Conservation (phyloP, 2,329 filamentous ascomycete genomes). For the Aspergillus quadrilineatus region DNA sequence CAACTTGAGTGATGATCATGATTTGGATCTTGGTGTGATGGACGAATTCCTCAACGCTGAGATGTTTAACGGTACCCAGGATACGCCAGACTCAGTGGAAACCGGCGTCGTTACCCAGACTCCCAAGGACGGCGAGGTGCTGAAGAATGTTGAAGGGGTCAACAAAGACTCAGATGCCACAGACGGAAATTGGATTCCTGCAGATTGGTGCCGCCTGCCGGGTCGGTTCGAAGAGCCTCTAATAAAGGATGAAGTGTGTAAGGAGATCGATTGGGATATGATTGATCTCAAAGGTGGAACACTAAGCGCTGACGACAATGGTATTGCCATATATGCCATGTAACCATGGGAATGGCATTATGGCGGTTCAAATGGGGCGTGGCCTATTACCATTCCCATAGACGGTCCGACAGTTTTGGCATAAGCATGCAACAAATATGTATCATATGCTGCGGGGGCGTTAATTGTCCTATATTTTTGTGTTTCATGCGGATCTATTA, state of each 20-base stretch:
- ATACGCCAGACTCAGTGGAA: constrained; percentile 42
- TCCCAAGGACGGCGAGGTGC: constrained; percentile 37
- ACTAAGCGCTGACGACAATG: constrained; percentile 25
- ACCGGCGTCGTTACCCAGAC: constrained; percentile 36
- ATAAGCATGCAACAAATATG: constrained; percentile 22
- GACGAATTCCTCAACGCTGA: constrained; percentile 41
- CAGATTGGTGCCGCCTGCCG: constrained; percentile 35
- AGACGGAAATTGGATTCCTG: constrained; percentile 33
- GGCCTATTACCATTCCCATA: not conserved
- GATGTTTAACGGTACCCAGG: constrained; percentile 34
- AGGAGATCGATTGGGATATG: constrained; percentile 43
- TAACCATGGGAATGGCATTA: constrained; percentile 14
- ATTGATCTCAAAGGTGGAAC: constrained; percentile 33
- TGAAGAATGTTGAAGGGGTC: constrained; percentile 31
- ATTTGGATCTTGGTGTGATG: constrained; percentile 35
- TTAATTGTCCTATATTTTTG: constrained; percentile 10
- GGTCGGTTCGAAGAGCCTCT: constrained; percentile 26
- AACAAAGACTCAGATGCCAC: constrained; percentile 27
- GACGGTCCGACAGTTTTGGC: constrained; percentile 12
- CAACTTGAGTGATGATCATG: constrained; percentile 30
- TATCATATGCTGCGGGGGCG: constrained; percentile 18
- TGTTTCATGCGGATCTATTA: constrained; percentile 14
- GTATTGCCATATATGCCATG: constrained; percentile 29
- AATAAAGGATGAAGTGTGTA: constrained; percentile 29
- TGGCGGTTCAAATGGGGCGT: constrained; percentile 14